These are phyloP conservation scores for Echeveria elegans DNA, from an alignment of 164 flowering plant genomes.

Conservation along the genomic window DNA sequence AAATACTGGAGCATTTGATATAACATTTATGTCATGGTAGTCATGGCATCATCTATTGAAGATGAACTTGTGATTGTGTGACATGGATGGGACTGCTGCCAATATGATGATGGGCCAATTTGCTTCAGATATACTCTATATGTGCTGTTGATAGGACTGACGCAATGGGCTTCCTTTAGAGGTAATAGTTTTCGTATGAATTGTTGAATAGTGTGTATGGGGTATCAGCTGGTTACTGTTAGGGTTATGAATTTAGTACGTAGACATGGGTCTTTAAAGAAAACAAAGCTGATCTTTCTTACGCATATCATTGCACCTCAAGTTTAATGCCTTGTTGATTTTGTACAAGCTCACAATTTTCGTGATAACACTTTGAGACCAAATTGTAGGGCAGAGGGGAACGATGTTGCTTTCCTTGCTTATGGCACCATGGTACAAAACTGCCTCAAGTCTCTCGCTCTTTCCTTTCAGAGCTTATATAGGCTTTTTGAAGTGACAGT, in stretches of 20 bases:
- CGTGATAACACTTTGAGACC: not conserved
- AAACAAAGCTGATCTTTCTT: too few relatives aligned
- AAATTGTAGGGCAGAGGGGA: slow-evolving; percentile 43
- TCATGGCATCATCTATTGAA: slow-evolving; percentile 91
- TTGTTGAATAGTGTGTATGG: too few relatives aligned
- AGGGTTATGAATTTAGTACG: too few relatives aligned
- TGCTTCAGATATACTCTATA: slow-evolving; percentile 87
- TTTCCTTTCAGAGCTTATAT: slow-evolving; percentile 62
- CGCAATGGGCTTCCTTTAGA: slow-evolving; percentile 49
- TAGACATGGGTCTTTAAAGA: too few relatives aligned
- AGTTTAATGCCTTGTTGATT: too few relatives aligned
- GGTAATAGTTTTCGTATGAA: slow-evolving; percentile 65
- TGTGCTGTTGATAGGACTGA: slow-evolving; percentile 47
- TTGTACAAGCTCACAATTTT: not conserved
- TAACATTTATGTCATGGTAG: slow-evolving; percentile 89
- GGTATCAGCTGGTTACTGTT: too few relatives aligned
- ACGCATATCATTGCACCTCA: too few relatives aligned
- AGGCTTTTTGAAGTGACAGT: slow-evolving; percentile 81
- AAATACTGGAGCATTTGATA: slow-evolving; percentile 76
- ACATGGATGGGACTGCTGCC: slow-evolving; percentile 87
- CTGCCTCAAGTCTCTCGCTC: slow-evolving; percentile 79
- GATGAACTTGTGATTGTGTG: slow-evolving; percentile 68
- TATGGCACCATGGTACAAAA: slow-evolving; percentile 93
- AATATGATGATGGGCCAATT: slow-evolving; percentile 62
- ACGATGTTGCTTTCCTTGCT: slow-evolving; percentile 76